A percentile compares a stretch with the other conserved stretches of the same genome.
phyloP scores from a whole-genome alignment of 331 rosid genomes.

The Acacia concinna region DNA sequence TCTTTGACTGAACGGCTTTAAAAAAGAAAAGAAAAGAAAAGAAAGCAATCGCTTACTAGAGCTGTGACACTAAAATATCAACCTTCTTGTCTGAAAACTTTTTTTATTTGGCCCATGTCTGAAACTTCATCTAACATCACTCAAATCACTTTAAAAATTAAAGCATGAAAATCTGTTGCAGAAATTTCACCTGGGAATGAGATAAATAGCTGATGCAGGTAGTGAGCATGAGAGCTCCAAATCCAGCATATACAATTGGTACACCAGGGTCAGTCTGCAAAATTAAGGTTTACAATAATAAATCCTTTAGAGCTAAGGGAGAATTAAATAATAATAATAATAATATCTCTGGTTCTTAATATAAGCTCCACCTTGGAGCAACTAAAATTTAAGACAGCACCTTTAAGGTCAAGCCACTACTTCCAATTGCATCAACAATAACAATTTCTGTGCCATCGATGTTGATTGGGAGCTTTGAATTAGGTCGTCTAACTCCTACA shows the following conservation, averaged over 20 bases:
- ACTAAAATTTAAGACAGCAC: conserved; percentile 35
- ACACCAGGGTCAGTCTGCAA: conserved; percentile 88
- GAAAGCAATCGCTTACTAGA: conserved; percentile 8
- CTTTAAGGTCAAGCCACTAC: conserved; percentile 89
- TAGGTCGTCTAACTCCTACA: conserved; percentile 83
- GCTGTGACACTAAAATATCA: not conserved
- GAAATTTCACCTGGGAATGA: conserved; percentile 79
- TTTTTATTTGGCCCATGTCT: not conserved
- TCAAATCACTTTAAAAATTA: conserved; percentile 2
- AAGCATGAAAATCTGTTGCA: not conserved
- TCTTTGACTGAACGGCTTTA: conserved; percentile 5
- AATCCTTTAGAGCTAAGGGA: conserved; percentile 16
- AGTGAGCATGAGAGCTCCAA: conserved; percentile 95
- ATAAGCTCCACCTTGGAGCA: not conserved
- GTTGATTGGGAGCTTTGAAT: conserved; percentile 77
- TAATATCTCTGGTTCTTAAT: too few relatives aligned
- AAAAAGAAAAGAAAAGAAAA: conserved; percentile 18
- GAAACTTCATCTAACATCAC: conserved; percentile 7
- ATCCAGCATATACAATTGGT: conserved; percentile 91
- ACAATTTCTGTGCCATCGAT: conserved; percentile 70
- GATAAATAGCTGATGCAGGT: conserved; percentile 89
- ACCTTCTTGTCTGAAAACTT: not conserved
- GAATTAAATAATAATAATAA: not conserved
- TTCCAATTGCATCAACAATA: conserved; percentile 86
- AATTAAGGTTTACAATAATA: conserved; percentile 4